Conservation (phyloP, 1,284 basidiomycete genomes). For the Naganishia liquefaciens region DNA sequence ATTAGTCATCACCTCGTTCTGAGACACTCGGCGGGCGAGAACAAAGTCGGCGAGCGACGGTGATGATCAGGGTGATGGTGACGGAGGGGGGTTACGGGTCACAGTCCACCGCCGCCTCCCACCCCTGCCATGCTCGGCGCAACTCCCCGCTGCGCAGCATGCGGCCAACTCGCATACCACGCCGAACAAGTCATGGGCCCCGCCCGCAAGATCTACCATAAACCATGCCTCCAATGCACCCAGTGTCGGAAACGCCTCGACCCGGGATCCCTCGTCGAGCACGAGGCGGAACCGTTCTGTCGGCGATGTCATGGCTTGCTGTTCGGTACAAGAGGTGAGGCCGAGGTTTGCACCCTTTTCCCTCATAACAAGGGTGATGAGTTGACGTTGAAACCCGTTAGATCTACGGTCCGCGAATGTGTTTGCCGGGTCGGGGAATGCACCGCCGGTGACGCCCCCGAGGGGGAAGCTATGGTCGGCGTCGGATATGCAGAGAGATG, state of each 20-base stretch:
- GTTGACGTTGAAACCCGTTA: constrained; percentile 16
- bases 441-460: constrained; percentile 10
- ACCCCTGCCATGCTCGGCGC: constrained; percentile 37
- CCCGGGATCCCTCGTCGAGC: constrained; percentile 50
- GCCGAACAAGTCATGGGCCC: constrained; percentile 54
- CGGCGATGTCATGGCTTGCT: constrained; percentile 49
- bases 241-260: constrained; percentile 53
- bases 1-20: no score
- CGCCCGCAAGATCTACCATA: constrained; percentile 54
- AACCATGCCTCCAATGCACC: constrained; percentile 53
- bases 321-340: constrained; percentile 50
- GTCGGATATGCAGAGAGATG: no score
- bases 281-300: constrained; percentile 53
- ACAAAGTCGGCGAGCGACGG: no score
- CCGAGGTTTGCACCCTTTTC: no score
- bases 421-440: constrained; percentile 10
- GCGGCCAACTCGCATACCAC: constrained; percentile 51
- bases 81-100: no score
- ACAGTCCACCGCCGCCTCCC: no score
- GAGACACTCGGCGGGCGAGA: no score
- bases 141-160: constrained; percentile 50
- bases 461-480: no score
- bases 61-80: no score
- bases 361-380: neutral
- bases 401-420: constrained; percentile 48